Conservation (phyloP, 2,329 filamentous ascomycete species). For the Cadophora gregata region DNA sequence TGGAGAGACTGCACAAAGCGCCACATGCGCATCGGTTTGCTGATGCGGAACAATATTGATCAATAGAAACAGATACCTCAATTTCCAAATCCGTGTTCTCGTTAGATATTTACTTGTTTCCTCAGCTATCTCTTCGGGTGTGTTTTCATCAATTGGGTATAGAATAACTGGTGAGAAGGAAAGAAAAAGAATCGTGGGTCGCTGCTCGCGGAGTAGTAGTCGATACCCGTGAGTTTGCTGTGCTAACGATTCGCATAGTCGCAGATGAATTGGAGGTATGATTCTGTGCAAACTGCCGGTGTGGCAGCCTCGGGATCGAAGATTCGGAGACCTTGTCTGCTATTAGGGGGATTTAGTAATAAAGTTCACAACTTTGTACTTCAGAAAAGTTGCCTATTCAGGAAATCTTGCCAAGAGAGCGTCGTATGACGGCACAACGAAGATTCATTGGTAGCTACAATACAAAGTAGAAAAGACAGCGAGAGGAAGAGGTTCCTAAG, state of each 20-base stretch:
- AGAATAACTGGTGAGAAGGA: constrained; percentile 21
- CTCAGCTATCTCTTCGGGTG: constrained; percentile 4
- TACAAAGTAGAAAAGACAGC: too few species aligned
- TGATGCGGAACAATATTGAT: constrained; percentile 19
- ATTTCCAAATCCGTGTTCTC: constrained; percentile 25
- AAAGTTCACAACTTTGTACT: too few species aligned
- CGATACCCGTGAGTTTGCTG: constrained; percentile 13
- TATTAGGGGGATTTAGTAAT: too few species aligned
- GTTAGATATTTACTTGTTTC: constrained; percentile 13
- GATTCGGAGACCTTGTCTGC: constrained; percentile 21
- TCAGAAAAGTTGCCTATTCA: too few species aligned
- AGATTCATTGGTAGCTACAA: too few species aligned
- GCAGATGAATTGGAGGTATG: constrained; percentile 27
- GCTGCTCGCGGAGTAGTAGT: constrained; percentile 21
- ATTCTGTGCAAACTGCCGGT: constrained; percentile 22
- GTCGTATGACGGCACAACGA: too few species aligned
- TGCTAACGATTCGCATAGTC: constrained; percentile 32
- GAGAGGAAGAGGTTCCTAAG: too few species aligned
- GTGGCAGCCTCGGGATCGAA: constrained; percentile 24
- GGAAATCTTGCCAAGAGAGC: too few species aligned
- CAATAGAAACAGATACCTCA: constrained; percentile 29
- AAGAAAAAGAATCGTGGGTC: constrained; percentile 27
- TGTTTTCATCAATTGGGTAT: constrained; percentile 16
- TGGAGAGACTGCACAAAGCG: constrained; percentile 28
- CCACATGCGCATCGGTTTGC: constrained; percentile 24